Percentiles rank a stretch among this genome's conserved stretches.
phyloP scores from a whole-genome alignment of 352 stramenopile species.

The Pythium rishiriense region DNA sequence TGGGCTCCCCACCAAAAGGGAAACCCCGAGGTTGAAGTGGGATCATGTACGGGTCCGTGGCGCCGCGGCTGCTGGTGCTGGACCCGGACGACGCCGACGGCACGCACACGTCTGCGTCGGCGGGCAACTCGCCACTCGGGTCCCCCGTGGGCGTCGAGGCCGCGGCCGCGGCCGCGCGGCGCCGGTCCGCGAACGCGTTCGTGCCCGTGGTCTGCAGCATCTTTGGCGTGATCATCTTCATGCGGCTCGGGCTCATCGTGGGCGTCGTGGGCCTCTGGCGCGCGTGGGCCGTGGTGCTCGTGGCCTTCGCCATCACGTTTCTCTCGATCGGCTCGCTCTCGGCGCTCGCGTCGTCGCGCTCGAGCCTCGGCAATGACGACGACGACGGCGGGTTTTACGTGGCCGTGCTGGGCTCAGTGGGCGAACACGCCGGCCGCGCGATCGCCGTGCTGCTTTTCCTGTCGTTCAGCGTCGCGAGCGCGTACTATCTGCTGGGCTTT shows the following conservation, averaged over 20 bases:
- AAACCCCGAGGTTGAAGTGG: slow-evolving; percentile 15
- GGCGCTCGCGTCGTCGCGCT: slow-evolving; percentile 36
- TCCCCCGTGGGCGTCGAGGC: slow-evolving; percentile 26
- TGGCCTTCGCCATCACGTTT: slow-evolving; percentile 43
- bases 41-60: slow-evolving; percentile 24
- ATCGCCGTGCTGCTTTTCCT: slow-evolving; percentile 42
- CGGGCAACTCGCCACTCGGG: slow-evolving; percentile 9
- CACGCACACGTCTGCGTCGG: not conserved
- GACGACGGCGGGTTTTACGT: slow-evolving; percentile 30
- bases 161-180: slow-evolving; percentile 23
- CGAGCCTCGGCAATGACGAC: not conserved
- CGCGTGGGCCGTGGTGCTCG: slow-evolving; percentile 28
- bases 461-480: slow-evolving; percentile 36
- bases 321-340: slow-evolving; percentile 53
- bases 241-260: slow-evolving; percentile 46
- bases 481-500: slow-evolving; percentile 55
- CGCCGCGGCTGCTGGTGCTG: slow-evolving; percentile 5
- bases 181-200: slow-evolving; percentile 33
- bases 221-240: slow-evolving; percentile 59
- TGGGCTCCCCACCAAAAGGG: not conserved
- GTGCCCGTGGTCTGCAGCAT: slow-evolving; percentile 52
- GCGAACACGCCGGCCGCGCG: slow-evolving; percentile 34
- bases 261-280: slow-evolving; percentile 33
- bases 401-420: slow-evolving; percentile 29
- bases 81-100: slow-evolving; percentile 5